These are phyloP conservation scores for Didymosphaeria variabile DNA, from an alignment of 2,329 filamentous ascomycete genomes.

Conservation along the genomic window DNA sequence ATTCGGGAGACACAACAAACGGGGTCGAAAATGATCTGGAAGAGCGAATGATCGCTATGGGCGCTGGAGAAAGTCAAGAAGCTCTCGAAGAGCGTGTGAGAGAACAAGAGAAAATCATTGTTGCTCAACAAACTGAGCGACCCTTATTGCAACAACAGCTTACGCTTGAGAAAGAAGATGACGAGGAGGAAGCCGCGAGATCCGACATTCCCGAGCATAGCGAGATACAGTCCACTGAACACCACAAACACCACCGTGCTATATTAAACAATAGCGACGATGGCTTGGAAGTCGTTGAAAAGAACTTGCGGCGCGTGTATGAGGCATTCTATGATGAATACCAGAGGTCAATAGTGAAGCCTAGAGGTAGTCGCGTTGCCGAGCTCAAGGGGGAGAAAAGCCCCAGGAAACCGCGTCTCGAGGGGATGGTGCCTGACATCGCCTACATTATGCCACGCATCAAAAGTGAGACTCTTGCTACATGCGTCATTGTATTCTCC, in stretches of 20 bases:
- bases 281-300: slow-evolving; percentile 80
- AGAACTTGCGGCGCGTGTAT: slow-evolving; percentile 80
- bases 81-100: slow-evolving; percentile 78
- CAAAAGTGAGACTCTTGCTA: slow-evolving; percentile 78
- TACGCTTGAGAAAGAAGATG: slow-evolving; percentile 84
- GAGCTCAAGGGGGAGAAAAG: slow-evolving; percentile 61
- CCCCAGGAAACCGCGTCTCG: slow-evolving; percentile 57
- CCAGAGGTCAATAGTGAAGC: slow-evolving; percentile 62
- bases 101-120: slow-evolving; percentile 86
- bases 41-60: slow-evolving; percentile 78
- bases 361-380: slow-evolving; percentile 57
- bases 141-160: slow-evolving; percentile 93
- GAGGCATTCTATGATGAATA: slow-evolving; percentile 84
- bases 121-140: slow-evolving; percentile 87
- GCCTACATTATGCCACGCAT: slow-evolving; percentile 83
- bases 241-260: slow-evolving; percentile 65
- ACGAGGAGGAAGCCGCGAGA: slow-evolving; percentile 63
- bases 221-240: slow-evolving; percentile 42
- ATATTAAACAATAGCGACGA: slow-evolving; percentile 87
- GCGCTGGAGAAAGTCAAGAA: slow-evolving; percentile 72
- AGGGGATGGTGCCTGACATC: slow-evolving; percentile 79
- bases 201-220: slow-evolving; percentile 51
- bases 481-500: slow-evolving; percentile 84
- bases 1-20: slow-evolving; percentile 38
- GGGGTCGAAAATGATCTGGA: slow-evolving; percentile 70